Base-by-base conservation (phyloP, 768 basidiomycete genomes). In the Rhodotorula diobovata region DNA sequence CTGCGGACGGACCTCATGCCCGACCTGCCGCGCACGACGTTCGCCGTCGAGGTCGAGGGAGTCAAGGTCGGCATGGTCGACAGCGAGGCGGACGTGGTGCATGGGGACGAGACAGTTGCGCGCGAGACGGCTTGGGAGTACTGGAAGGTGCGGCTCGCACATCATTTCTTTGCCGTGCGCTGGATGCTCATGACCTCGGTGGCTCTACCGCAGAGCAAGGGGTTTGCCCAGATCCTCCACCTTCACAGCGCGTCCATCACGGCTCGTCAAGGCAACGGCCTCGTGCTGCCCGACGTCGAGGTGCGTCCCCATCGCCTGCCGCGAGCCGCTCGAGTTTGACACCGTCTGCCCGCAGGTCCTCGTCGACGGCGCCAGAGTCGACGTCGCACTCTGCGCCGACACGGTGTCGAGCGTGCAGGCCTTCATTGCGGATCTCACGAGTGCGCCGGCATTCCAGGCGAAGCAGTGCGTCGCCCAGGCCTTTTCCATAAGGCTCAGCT, bases 1-100 rank as follows among this genome's bases (percentile, higher is more conserved):
- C 85, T 88, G n/a, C 85, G 91, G 68, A 82, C 84, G 30, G 93
- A 89, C 67, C 80, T 96, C 5, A 81, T 88, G 34, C 90, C 89
- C 25, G 85, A 86, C 64, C 86, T 87, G 2, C 81, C 85, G 0
- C 85, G 88, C 51, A 84, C 84, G 7, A 80, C 82, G 6, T 83
- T 90, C 63, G 80, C 82, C 48, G 76, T 89, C 35, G 67, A 75
- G 1, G 70, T 77, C 5, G n/a, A 14, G 2, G 59, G 72, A 25
- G 34, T 63, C 12, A 43, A 55, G 8, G 35, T 53, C 2, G 59
- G 63, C 60, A 69, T 57, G 21, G 53, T 68, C 23, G 68, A 66
- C 9, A 59, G 71, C 50, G n/a, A 34, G 11, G 61, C n/a, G 0
- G 74, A 72, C 23, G n/a, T 64, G 21, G 35, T n/a, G 8, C 37